Base-by-base conservation (phyloP, 2,329 filamentous ascomycete species). In the Ophioceras dolichostomum region DNA sequence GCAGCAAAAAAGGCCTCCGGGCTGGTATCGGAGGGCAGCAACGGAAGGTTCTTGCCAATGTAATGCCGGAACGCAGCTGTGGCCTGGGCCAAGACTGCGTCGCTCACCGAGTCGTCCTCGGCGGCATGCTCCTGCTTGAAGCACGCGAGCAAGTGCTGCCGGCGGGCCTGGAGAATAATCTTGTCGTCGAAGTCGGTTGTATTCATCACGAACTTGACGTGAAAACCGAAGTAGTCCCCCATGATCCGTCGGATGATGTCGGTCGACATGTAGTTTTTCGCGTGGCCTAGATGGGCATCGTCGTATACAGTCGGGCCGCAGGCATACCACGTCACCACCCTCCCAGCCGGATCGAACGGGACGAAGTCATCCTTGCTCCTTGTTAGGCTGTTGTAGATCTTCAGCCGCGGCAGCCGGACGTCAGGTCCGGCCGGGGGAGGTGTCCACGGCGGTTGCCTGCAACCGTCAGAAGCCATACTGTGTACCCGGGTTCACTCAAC, bases 191-290 rank as follows among this genome's bases (percentile, higher is more conserved):
- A 65, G 49, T 82, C 81, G 29, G 81, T 86, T 37, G 83, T 80
- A 57, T 86, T 86, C 73, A 84, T 83, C 39, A 85, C 76, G 57
- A 85, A 85, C 38, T 72, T 67, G 39, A 86, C 68, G 30, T 79
- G 61, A 54, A 76, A 85, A 39, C 72, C 69, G 53, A 85, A 84
- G 57, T 85, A 84, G 53, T 82, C 71, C 42, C 65, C 58, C 58
- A 85, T 59, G 45, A 86, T 77, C 47, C 81, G 70, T 39, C 81
- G 69, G 45, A 85, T 71, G 42, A 85, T 82, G 56, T 86, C 82
- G 26, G 79, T 84, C 40, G 74, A 79, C 42, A 86, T 78, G 67
- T 85, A 86, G 57, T 85, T 86, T 45, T 79, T 66, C 24, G 79
- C 80, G 59, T 86, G 82, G 33, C 81, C 81, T 46, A 86, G 57